Evolutionary conservation across 2,329 filamentous ascomycete species (phyloP).

Genomic region (Stagonosporopsis chrysanthemi): DNA sequence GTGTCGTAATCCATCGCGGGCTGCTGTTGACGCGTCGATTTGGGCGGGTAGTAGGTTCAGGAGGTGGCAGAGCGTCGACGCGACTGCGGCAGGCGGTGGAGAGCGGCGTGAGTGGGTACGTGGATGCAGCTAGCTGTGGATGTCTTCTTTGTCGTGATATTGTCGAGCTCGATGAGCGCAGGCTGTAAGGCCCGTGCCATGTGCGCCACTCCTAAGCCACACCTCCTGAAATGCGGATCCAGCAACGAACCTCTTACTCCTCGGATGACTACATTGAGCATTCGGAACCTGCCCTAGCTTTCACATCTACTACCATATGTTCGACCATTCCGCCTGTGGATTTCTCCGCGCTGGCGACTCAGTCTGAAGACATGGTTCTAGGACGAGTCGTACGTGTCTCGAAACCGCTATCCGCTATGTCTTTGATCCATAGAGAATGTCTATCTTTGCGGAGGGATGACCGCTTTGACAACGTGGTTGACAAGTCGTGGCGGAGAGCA

Average conservation of each 20-base stretch:
- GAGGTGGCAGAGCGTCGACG: constrained; percentile 23
- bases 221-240: neutral
- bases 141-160: constrained; percentile 33
- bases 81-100: constrained; percentile 27
- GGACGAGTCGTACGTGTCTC: constrained; percentile 9
- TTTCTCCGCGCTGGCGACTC: neutral
- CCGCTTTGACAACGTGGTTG: neutral
- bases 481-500: neutral
- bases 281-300: neutral
- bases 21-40: constrained; percentile 20
- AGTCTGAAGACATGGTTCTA: neutral
- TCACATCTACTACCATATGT: neutral
- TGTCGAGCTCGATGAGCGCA: constrained; percentile 3
- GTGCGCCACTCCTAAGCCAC: constrained; percentile 24
- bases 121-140: constrained; percentile 21
- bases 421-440: neutral
- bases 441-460: neutral
- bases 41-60: constrained; percentile 12
- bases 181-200: constrained; percentile 8
- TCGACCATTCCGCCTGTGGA: neutral
- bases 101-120: constrained; percentile 29
- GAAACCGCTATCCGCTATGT: neutral
- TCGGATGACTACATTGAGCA: neutral
- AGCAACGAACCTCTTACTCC: neutral
- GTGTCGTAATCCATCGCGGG: constrained; percentile 60